These are phyloP conservation scores for Dactylellina haptotyla DNA, from an alignment of 2,329 filamentous ascomycete species.

Conservation along the genomic window DNA sequence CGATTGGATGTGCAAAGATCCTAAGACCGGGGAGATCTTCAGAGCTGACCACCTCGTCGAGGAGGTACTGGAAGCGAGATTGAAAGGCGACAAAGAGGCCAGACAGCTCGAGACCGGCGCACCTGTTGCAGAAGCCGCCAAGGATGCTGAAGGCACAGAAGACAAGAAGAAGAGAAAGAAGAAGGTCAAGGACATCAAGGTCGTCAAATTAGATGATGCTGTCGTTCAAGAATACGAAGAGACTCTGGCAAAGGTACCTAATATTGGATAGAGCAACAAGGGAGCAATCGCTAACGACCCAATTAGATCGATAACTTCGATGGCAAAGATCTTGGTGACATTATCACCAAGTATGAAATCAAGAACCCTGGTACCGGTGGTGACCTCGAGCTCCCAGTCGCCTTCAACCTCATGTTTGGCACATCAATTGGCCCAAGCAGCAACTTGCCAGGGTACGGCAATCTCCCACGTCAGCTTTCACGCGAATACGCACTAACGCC, in stretches of 20 bases:
- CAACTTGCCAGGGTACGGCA: conserved; percentile 73
- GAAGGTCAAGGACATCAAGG: conserved; percentile 77
- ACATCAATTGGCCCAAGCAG: conserved; percentile 92
- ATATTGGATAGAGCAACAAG: background rate
- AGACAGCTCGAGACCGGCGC: conserved; percentile 75
- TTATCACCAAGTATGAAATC: conserved; percentile 92
- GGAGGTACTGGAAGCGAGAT: conserved; percentile 84
- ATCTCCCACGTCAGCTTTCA: background rate
- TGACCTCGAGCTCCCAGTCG: conserved; percentile 80
- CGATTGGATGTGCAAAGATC: conserved; percentile 99
- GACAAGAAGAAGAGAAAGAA: conserved; percentile 87
- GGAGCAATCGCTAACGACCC: background rate
- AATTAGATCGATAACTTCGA: conserved; percentile 87
- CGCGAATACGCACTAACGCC: conserved; percentile 7
- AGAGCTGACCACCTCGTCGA: conserved; percentile 96
- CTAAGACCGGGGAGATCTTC: conserved; percentile 95
- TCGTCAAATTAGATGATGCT: conserved; percentile 85
- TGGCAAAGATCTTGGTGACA: conserved; percentile 81
- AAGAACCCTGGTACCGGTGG: conserved; percentile 84
- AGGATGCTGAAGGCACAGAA: conserved; percentile 74
- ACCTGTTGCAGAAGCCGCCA: conserved; percentile 58
- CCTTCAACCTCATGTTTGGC: conserved; percentile 99
- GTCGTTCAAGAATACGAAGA: conserved; percentile 91
- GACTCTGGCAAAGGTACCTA: conserved; percentile 74
- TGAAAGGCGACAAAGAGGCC: conserved; percentile 92